Conservation (phyloP, 768 basidiomycete genomes). For the Termitomyces sp. region DNA sequence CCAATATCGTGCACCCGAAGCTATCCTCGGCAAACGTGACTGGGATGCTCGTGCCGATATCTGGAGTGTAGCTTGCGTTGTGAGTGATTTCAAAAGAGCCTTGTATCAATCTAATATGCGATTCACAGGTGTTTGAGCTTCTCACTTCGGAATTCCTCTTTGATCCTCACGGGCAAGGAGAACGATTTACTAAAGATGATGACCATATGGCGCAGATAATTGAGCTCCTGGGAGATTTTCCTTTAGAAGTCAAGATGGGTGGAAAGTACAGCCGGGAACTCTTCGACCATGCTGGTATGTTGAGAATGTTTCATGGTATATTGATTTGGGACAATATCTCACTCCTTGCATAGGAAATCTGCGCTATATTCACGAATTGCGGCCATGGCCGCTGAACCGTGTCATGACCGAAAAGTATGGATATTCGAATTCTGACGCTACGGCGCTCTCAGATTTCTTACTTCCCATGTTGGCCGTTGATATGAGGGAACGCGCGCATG, state of each 20-base stretch:
- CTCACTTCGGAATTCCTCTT: conserved; percentile 90
- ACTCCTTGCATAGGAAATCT: conserved; percentile 42
- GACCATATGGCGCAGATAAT: conserved; percentile 96
- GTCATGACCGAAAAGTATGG: conserved; percentile 92
- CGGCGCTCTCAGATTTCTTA: conserved; percentile 59
- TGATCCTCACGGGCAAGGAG: conserved; percentile 79
- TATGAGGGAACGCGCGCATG: conserved; percentile 61
- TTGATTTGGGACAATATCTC: neutral
- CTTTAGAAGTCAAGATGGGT: conserved; percentile 69
- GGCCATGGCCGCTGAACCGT: conserved; percentile 75
- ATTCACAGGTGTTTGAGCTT: conserved; percentile 70
- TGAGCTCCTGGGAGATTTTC: conserved; percentile 81
- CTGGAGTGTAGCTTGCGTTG: conserved; percentile 89
- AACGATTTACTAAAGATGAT: conserved; percentile 86
- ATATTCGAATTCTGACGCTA: conserved; percentile 54
- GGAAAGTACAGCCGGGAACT: conserved; percentile 83
- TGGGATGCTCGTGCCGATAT: conserved; percentile 87
- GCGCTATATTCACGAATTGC: conserved; percentile 69
- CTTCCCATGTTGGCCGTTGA: conserved; percentile 74
- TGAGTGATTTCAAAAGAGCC: conserved; percentile 27
- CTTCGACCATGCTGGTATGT: conserved; percentile 68
- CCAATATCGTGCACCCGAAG: conserved; percentile 93
- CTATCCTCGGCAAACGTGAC: conserved; percentile 80
- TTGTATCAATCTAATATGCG: neutral
- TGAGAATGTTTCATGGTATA: neutral